These are phyloP conservation scores for Chlamydomonas applanata DNA, from an alignment of 139 green algal genomes.

Conservation along the genomic window DNA sequence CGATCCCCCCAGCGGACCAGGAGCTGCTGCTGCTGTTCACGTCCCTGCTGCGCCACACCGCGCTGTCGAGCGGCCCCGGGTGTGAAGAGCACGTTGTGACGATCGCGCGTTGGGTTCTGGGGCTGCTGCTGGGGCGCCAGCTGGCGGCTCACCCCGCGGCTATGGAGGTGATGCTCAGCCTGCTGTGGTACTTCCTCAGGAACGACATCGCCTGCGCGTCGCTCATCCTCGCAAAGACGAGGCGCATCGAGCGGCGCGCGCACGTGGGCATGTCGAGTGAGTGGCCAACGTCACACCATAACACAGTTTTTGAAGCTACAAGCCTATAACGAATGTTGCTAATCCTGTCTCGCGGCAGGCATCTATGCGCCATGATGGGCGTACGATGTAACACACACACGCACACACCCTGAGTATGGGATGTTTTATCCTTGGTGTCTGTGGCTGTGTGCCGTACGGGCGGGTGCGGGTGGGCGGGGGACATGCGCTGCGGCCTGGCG, in stretches of 20 bases:
- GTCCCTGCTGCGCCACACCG: conserved; percentile 35
- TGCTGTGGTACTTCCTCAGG: conserved; percentile 33
- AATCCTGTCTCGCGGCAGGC: too few relatives aligned
- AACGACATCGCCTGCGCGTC: conserved; percentile 31
- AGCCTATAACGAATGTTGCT: neutral
- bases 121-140: conserved; percentile 27
- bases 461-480: too few relatives aligned
- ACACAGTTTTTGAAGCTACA: too few relatives aligned
- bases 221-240: conserved; percentile 25
- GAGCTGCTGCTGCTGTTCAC: conserved; percentile 51
- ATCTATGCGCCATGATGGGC: too few relatives aligned
- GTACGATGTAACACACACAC: too few relatives aligned
- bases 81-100: conserved; percentile 27
- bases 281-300: too few relatives aligned
- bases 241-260: conserved; percentile 9
- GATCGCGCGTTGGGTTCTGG: conserved; percentile 23
- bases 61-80: conserved; percentile 5
- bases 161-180: conserved; percentile 23
- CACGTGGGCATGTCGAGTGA: neutral
- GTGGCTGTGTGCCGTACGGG: too few relatives aligned
- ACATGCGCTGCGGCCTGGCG: too few relatives aligned
- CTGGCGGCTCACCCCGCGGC: conserved; percentile 6
- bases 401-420: too few relatives aligned
- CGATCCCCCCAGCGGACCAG: conserved; percentile 36
- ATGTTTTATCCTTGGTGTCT: too few relatives aligned